phyloP scores from a whole-genome alignment of 75 land plant genomes.

The Chamaecyparis obtusa region DNA sequence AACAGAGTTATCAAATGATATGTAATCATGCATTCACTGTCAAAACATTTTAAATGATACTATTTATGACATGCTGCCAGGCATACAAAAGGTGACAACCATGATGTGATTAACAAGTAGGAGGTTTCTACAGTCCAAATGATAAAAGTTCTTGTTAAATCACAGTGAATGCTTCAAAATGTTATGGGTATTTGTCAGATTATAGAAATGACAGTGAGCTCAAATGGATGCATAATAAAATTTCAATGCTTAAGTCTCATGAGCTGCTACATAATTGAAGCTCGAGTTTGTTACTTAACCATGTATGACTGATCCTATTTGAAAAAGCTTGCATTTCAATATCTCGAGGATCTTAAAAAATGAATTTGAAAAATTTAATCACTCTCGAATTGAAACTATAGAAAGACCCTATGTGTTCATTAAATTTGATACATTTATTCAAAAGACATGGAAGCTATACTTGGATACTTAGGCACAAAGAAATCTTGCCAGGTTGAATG shows the following conservation, averaged over 20 bases:
- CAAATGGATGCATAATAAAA: too few species aligned
- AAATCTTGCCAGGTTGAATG: constrained; percentile 90
- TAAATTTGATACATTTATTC: constrained; percentile 96
- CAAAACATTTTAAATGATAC: too few species aligned
- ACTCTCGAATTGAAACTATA: constrained; percentile 89
- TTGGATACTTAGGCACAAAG: constrained; percentile 89
- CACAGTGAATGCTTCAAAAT: too few species aligned
- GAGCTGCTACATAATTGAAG: constrained; percentile 97
- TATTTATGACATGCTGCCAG: too few species aligned
- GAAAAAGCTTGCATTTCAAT: constrained; percentile 95
- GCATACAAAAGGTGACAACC: too few species aligned
- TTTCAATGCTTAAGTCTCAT: constrained; percentile 33
- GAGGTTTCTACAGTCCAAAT: too few species aligned
- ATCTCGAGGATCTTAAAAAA: constrained; percentile 91
- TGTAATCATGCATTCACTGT: too few species aligned
- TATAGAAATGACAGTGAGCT: too few species aligned
- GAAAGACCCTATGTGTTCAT: constrained; percentile 97
- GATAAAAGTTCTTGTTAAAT: too few species aligned
- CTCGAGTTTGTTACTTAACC: constrained; percentile 92
- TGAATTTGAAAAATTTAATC: constrained; percentile 88
- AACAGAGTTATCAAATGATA: too few species aligned
- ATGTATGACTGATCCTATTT: constrained; percentile 98
- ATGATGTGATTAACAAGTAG: too few species aligned
- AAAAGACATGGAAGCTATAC: constrained; percentile 93
- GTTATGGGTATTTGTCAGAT: too few species aligned